Percentiles rank a stretch among this genome's conserved stretches.
These are phyloP conservation scores for Paecilomyces formosus DNA, from an alignment of 2,329 filamentous ascomycete species.

Conservation along the genomic window DNA sequence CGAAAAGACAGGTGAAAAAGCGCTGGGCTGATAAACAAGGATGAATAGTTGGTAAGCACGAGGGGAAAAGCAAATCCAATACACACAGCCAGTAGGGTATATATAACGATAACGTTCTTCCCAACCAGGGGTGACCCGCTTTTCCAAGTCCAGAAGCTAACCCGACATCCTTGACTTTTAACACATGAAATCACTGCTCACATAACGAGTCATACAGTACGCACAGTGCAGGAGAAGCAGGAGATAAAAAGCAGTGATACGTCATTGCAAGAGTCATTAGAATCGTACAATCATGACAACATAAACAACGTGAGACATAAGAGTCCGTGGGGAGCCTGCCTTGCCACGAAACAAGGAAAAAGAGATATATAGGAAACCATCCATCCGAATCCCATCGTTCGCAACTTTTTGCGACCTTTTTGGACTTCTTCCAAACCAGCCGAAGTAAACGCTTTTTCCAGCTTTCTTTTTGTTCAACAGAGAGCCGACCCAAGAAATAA, in stretches of 20 bases:
- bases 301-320: constrained; percentile 9
- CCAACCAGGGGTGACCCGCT: neutral
- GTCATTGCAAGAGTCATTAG: constrained; percentile 24
- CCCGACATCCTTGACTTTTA: neutral
- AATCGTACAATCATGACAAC: constrained; percentile 29
- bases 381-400: neutral
- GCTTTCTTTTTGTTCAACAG: constrained; percentile 3
- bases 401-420: constrained; percentile 3
- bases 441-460: neutral
- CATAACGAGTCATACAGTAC: constrained; percentile 2
- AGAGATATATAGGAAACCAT: neutral
- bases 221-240: neutral
- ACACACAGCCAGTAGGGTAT: neutral
- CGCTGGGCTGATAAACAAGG: neutral
- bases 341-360: neutral
- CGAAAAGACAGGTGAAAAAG: neutral
- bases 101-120: neutral
- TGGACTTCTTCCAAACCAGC: constrained; percentile 2
- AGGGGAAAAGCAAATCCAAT: neutral
- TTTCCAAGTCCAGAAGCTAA: neutral
- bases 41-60: neutral
- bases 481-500: constrained; percentile 9
- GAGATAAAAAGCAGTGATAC: constrained; percentile 5
- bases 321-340: neutral
- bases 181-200: constrained; percentile 3